Percentiles rank a stretch among this genome's conserved stretches.
Evolutionary conservation across 208 protist genomes (phyloP).

Genomic region (Leishmania amazonensis): DNA sequence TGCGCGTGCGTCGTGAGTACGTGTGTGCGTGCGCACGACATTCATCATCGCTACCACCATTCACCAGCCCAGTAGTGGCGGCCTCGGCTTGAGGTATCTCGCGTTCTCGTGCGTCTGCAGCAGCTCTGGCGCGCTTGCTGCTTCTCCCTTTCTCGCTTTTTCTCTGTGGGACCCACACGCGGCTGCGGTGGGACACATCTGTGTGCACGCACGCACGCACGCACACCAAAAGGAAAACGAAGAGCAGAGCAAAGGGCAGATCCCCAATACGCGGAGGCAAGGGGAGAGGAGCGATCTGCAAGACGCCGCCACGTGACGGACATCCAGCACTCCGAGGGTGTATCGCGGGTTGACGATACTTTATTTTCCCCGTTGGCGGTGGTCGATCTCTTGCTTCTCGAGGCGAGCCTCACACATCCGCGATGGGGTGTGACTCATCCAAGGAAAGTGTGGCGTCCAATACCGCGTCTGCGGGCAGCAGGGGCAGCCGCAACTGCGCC

Average conservation of each 20-base stretch:
- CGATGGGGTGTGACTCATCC: slow-evolving; percentile 53
- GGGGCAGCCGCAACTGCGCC: background rate
- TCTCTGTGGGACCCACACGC: background rate
- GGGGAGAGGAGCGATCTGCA: background rate
- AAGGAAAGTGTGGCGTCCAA: slow-evolving; percentile 33
- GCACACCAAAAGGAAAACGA: background rate
- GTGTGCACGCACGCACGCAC: slow-evolving; percentile 11
- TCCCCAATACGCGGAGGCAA: background rate
- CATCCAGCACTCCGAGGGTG: background rate
- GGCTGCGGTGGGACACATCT: background rate
- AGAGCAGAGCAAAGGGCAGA: background rate
- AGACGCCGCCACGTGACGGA: background rate
- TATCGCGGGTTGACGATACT: background rate
- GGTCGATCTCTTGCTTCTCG: background rate
- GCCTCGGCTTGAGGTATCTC: background rate
- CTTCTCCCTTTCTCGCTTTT: background rate
- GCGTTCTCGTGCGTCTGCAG: background rate
- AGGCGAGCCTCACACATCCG: background rate
- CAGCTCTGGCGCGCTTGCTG: background rate
- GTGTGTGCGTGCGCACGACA: background rate
- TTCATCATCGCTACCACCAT: background rate
- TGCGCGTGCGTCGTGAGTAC: background rate
- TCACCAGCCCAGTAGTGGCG: background rate
- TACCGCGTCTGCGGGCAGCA: background rate
- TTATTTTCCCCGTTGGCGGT: background rate